phyloP scores from a whole-genome alignment of 805 yeast genomes.

The Ogataea sp. region DNA sequence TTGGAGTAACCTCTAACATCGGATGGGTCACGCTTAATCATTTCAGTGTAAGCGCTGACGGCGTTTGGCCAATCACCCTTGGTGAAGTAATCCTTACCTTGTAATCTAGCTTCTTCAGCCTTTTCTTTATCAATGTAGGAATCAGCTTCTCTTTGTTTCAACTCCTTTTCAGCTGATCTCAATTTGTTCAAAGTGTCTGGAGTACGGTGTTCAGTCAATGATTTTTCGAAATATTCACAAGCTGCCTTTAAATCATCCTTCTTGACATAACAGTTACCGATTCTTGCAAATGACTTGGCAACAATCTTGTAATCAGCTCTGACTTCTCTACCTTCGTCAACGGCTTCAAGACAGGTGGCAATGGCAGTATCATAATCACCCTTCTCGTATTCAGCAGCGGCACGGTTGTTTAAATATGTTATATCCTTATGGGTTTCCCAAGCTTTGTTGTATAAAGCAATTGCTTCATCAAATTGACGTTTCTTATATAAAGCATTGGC shows the following conservation, averaged over 20 bases:
- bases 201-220: conserved; percentile 94
- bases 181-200: conserved; percentile 87
- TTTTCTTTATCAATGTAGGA: conserved; percentile 81
- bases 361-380: conserved; percentile 86
- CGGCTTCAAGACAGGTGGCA: conserved; percentile 69
- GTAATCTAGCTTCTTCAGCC: conserved; percentile 91
- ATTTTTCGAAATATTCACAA: conserved; percentile 72
- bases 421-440: conserved; percentile 77
- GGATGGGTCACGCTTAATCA: conserved; percentile 93
- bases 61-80: conserved; percentile 96
- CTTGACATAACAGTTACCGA: conserved; percentile 78
- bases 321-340: conserved; percentile 81
- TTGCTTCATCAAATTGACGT: conserved; percentile 88
- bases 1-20: conserved; percentile 96
- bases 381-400: conserved; percentile 97
- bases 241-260: conserved; percentile 67
- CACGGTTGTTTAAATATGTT: conserved; percentile 90
- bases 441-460: conserved; percentile 76
- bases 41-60: conserved; percentile 89
- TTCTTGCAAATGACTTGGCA: conserved; percentile 89
- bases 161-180: conserved; percentile 78
- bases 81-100: conserved; percentile 84
- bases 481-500: conserved; percentile 85
- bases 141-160: conserved; percentile 69
- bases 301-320: conserved; percentile 89